Evolutionary conservation across 2,329 filamentous ascomycete species (phyloP), one percentile per base, ranked within the genome.

Genomic region (Scopulariopsis brevicaulis): DNA sequence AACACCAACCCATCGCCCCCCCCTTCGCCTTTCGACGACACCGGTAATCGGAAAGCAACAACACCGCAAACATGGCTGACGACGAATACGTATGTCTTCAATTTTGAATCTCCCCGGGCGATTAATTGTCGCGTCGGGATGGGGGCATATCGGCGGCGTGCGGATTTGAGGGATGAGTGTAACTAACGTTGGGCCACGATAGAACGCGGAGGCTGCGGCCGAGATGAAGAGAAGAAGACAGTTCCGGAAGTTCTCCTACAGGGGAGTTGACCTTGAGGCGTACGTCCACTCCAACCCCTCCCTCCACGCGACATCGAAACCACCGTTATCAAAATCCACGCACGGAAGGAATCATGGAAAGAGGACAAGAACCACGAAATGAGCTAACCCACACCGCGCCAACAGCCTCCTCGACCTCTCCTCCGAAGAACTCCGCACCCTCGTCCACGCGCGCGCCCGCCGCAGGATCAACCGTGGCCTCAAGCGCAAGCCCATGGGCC

Each of bases 171-270:
- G 50, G 53, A 37, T n/a, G 24, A 28, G 40, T 46, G 22, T 56
- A 56, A 50, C 56, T 55, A 48, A 58, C 54, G 22, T 54, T 40
- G 28, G 57, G 34, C 32, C 15, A 43, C 11, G n/a, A 60, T 61
- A 69, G 91, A 93, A 96, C 83, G 87, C 92, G 77, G 91, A 95
- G 83, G 90, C 94, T 85, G 93, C 93, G 80, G 93, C 91, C 76
- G 94, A 96, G 89, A 82, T 99, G 80, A 99, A 97, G 91, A 96
- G 90, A 85, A 96, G 88, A 84, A 96, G 94, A 93, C 82, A 91
- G 70, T 96, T 97, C 89, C 89, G 91, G 83, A 99, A 97, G 88
- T 99, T 97, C 77, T 94, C 92, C 69, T 99, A 96, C 90, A 90
- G 94, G 76, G 94, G 94, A 74, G 90, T 99, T 78, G 94, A 99